Evolutionary conservation across 768 basidiomycete species (phyloP), one percentile per base, ranked within the genome.

Genomic region (Calocybe gangraenosa): DNA sequence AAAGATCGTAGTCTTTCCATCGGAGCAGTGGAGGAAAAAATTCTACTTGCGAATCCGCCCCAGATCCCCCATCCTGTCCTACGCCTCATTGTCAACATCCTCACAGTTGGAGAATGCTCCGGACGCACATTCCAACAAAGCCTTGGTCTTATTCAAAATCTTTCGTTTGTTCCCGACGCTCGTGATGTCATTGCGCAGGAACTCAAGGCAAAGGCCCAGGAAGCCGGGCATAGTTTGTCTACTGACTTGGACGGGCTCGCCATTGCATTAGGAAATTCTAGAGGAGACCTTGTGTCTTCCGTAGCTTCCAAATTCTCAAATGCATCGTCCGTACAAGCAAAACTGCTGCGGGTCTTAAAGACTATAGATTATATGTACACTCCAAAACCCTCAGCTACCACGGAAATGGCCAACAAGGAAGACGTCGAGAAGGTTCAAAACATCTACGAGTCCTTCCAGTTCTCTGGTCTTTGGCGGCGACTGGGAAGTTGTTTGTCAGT

Each of bases 331-430:
- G 81, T 83, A 34, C 96, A 99, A 70, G 93, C 96, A n/a, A 96
- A 96, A 65, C 78, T 99, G 3, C 74, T 99, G 6, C 78, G 96
- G 10, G 86, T 99, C 11, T 73, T 99, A 53, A 99, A 98, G 69
- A 96, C 95, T 8, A 87, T 99, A 58, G 96, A 98, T 61, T 95
- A 94, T 63, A 94, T 96, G 82, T 92, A 88, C 64, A 83, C 85
- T 1, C 82, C 85, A 6, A 73, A 70, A 48, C 60, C 68, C 22
- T 56, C 71, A 7, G 55, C 73, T 21, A 58, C 68, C 2, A 54
- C 65, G 34, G 65, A 68, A 19, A 58, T 64, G 17, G 55, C 66
- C 48, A 65, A 65, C 25, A 70, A 70, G 38, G 72, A 76, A 20
- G 86, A 87, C 52, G 71, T 82, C 2, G 85, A 92, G 59, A 89